These are phyloP conservation scores for Omphalea diandra DNA, from an alignment of 441 rosid species.

Conservation along the genomic window DNA sequence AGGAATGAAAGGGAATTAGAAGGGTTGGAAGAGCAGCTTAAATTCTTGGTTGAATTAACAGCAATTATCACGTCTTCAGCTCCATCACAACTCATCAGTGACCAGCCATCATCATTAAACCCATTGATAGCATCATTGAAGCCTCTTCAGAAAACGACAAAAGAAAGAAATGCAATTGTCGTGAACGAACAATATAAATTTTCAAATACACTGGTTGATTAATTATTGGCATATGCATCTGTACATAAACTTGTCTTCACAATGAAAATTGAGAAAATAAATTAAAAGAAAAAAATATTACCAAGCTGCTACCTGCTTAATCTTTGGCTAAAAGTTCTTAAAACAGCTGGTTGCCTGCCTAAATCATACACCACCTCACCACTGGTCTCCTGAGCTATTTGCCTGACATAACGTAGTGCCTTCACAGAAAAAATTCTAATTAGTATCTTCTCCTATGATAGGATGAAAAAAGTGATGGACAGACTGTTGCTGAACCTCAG, in stretches of 20 bases:
- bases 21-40: slow-evolving; percentile 42
- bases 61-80: slow-evolving; percentile 87
- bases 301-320: slow-evolving; percentile 64
- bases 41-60: slow-evolving; percentile 71
- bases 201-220: not conserved
- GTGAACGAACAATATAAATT: not conserved
- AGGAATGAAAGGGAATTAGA: slow-evolving; percentile 62
- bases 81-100: slow-evolving; percentile 75
- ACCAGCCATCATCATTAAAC: slow-evolving; percentile 98
- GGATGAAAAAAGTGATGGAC: not conserved
- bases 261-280: not conserved
- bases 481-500: slow-evolving; percentile 2
- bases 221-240: not conserved
- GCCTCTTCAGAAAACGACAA: slow-evolving; percentile 48
- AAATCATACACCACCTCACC: slow-evolving; percentile 88
- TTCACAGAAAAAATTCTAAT: slow-evolving; percentile 33
- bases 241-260: not conserved
- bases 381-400: slow-evolving; percentile 94
- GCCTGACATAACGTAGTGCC: slow-evolving; percentile 84
- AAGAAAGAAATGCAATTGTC: not conserved
- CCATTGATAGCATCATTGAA: slow-evolving; percentile 95
- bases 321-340: slow-evolving; percentile 92
- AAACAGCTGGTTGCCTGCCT: slow-evolving; percentile 96
- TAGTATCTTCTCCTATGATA: not conserved
- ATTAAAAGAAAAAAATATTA: not conserved